A percentile compares a stretch with the other conserved stretches of the same genome.
phyloP scores from a whole-genome alignment of 345 rosid species.

The Eucalyptus polybractea region DNA sequence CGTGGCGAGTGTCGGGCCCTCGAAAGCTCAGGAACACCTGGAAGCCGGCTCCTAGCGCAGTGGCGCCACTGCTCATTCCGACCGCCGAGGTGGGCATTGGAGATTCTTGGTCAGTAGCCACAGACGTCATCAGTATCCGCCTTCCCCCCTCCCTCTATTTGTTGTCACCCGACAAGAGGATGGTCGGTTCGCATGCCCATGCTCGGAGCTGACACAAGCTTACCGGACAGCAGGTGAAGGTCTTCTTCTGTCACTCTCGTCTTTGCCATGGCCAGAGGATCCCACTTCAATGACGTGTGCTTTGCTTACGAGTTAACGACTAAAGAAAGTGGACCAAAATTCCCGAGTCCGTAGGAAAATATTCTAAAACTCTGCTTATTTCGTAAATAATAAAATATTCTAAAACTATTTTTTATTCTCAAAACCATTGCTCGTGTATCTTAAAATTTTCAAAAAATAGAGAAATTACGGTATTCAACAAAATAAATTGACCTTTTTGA shows the following conservation, averaged over 20 bases:
- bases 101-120: neutral
- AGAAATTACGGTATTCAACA: too few relatives aligned
- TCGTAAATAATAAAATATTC: too few relatives aligned
- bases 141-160: neutral
- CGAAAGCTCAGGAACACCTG: neutral
- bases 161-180: slow-evolving; percentile 17
- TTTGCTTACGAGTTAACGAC: neutral
- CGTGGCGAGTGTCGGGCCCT: neutral
- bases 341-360: too few relatives aligned
- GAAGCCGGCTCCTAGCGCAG: neutral
- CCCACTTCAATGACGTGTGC: neutral
- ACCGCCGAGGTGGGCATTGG: neutral
- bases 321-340: neutral
- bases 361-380: too few relatives aligned
- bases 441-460: too few relatives aligned
- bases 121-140: neutral
- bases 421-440: too few relatives aligned
- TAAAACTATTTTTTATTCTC: too few relatives aligned
- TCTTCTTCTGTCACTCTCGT: neutral
- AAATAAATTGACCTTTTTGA: too few relatives aligned
- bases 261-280: neutral
- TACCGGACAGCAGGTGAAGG: neutral
- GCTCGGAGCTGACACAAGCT: neutral
- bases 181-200: neutral
- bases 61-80: neutral